Percentiles rank a stretch among this genome's conserved stretches.
phyloP scores from a whole-genome alignment of 257 asterid genomes.

The Solanum pinnatisectum region DNA sequence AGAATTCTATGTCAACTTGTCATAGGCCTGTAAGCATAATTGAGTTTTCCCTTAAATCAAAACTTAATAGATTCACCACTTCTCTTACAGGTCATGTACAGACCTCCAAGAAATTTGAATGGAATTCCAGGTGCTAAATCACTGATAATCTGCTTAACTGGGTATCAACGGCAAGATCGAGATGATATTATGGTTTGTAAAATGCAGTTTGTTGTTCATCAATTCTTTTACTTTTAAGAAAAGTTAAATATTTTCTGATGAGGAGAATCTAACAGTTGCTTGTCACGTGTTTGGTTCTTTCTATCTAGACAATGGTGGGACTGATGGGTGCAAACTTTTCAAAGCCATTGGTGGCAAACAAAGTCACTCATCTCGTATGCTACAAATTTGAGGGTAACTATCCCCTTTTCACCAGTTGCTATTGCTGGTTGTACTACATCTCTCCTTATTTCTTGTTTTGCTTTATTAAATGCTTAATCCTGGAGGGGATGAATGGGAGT shows the following conservation, averaged over 20 bases:
- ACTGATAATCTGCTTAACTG: slow-evolving; percentile 79
- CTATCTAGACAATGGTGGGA: slow-evolving; percentile 68
- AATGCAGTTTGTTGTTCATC: not conserved
- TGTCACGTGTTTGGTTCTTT: not conserved
- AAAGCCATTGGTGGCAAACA: slow-evolving; percentile 73
- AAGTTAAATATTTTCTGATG: not conserved
- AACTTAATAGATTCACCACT: not conserved
- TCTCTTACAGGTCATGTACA: slow-evolving; percentile 57
- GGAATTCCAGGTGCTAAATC: slow-evolving; percentile 85
- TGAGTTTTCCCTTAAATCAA: not conserved
- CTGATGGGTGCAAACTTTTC: slow-evolving; percentile 90
- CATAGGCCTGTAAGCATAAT: not conserved
- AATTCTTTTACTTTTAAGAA: not conserved
- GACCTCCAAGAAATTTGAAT: slow-evolving; percentile 59
- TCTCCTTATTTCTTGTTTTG: not conserved
- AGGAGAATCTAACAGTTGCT: not conserved
- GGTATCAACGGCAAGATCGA: slow-evolving; percentile 66
- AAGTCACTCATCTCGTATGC: slow-evolving; percentile 93
- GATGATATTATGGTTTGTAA: slow-evolving; percentile 74
- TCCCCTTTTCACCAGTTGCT: not conserved
- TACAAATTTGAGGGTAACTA: slow-evolving; percentile 84
- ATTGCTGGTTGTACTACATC: not conserved
- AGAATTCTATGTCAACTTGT: not conserved
- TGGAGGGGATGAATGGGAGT: not conserved
- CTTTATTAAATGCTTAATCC: not conserved